Base-by-base conservation (phyloP, 495 filamentous ascomycete species). In the Xanthoparmelia taractica region DNA sequence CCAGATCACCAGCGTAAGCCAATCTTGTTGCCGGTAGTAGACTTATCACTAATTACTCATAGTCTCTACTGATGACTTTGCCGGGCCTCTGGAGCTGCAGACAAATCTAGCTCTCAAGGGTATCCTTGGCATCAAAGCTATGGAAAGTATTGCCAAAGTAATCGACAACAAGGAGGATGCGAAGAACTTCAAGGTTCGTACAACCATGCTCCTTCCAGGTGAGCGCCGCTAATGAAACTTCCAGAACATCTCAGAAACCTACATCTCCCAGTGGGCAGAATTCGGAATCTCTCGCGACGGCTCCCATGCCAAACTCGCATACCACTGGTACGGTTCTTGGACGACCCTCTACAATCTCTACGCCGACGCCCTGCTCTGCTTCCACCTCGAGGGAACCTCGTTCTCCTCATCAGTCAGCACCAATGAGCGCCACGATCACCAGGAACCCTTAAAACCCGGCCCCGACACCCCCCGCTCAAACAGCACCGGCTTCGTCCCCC, bases 321-420 rank as follows among this genome's bases (percentile, higher is more conserved):
- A 97, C 73, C 83, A 92, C 59, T 96, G 93, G 91, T 92, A 90
- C 68, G 93, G 93, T 15, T 92, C 88, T 50, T 97, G 93, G 93
- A 96, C 92, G 54, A 96, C 91, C 1, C 81, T 96, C 25, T 97
- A 97, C 75, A 96, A 96, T 67, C 80, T 96, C 33, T 96, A 88
- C 74, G 87, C 85, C 37, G 91, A 96, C 67, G 82, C 86, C 12
- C 79, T 92, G 23, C 84, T 96, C 59, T 91, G 88, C 73, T 92
- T 95, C 75, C 86, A 91, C 67, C 78, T 93, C 37, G 79, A 82
- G 20, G 74, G 72, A 59, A 76, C 75, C 4, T 55, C 70, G 34
- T 57, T 69, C 50, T 47, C 59, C 36, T 13, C 54, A 12, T 55
- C 63, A 13, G 47, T 15, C 11, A 29, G 45, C 38, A 15, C 10